These are phyloP conservation scores for Annulohypoxylon truncatum DNA, from an alignment of 2,329 filamentous ascomycete species.

Conservation along the genomic window DNA sequence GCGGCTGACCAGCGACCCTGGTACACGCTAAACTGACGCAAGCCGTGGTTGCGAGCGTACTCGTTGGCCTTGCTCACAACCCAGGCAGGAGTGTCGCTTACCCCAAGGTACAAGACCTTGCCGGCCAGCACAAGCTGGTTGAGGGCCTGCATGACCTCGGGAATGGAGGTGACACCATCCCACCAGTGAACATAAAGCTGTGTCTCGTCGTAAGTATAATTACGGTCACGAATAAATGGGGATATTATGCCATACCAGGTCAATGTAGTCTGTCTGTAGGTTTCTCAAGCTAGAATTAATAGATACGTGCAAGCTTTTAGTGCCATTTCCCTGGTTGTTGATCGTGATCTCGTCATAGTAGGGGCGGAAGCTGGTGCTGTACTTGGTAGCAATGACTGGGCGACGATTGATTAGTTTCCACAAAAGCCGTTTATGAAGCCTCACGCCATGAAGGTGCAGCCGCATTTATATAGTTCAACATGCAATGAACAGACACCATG, in stretches of 20 bases:
- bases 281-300: conserved; percentile 68
- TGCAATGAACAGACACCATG: not conserved
- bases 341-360: conserved; percentile 59
- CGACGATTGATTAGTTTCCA: conserved; percentile 14
- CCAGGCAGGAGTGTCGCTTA: conserved; percentile 78
- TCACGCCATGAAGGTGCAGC: too few species aligned
- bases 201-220: conserved; percentile 25
- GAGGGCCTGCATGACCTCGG: conserved; percentile 75
- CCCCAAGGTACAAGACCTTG: conserved; percentile 75
- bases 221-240: not conserved
- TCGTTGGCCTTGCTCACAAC: conserved; percentile 73
- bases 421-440: not conserved
- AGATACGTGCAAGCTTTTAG: conserved; percentile 69
- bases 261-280: conserved; percentile 76
- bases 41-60: conserved; percentile 76
- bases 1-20: conserved; percentile 73
- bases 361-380: conserved; percentile 67
- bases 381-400: conserved; percentile 76
- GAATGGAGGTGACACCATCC: conserved; percentile 73
- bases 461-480: not conserved
- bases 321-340: conserved; percentile 69
- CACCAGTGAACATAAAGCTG: conserved; percentile 73
- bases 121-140: conserved; percentile 69
- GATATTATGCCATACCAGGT: conserved; percentile 60
- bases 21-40: conserved; percentile 76